phyloP scores from a whole-genome alignment of 2,329 filamentous ascomycete species.

The Paecilomyces fulvus region DNA sequence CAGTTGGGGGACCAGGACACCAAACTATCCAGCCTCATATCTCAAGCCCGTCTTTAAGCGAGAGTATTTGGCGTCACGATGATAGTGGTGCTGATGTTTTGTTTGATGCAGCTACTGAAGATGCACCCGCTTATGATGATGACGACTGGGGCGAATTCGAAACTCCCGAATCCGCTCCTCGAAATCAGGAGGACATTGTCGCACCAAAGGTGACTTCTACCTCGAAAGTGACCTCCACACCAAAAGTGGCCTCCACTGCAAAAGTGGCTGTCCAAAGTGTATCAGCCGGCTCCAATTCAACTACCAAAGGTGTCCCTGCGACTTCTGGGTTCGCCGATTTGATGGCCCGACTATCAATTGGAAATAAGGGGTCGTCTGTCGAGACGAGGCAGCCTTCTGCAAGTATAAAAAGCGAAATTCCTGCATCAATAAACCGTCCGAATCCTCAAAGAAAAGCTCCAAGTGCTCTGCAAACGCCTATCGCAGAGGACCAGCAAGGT shows the following conservation, averaged over 20 bases:
- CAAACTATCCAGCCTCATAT: background rate
- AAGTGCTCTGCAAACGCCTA: constrained; percentile 6
- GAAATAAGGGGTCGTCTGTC: constrained; percentile 11
- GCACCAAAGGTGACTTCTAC: constrained; percentile 1
- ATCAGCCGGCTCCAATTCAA: background rate
- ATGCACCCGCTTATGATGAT: constrained; percentile 18
- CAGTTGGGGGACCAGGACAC: background rate
- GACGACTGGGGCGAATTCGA: constrained; percentile 43
- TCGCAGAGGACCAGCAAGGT: constrained; percentile 20
- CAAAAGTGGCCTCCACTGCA: background rate
- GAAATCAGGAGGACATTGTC: constrained; percentile 5
- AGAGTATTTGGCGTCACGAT: constrained; percentile 2
- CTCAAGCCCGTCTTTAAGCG: background rate
- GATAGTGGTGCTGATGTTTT: constrained; percentile 40
- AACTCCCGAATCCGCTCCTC: constrained; percentile 18
- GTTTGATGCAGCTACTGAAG: constrained; percentile 50
- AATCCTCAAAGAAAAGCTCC: constrained; percentile 4
- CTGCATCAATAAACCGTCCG: constrained; percentile 6
- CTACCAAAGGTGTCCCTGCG: background rate
- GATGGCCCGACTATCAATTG: constrained; percentile 21
- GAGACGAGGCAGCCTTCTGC: constrained; percentile 1
- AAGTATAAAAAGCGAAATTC: background rate
- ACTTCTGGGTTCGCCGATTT: constrained; percentile 14
- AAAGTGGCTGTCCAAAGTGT: background rate
- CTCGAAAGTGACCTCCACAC: background rate